A percentile compares a stretch with the other conserved stretches of the same genome.
These are phyloP conservation scores for Cyclotella choctawhatcheeana DNA, from an alignment of 108 stramenopile genomes.

Conservation along the genomic window DNA sequence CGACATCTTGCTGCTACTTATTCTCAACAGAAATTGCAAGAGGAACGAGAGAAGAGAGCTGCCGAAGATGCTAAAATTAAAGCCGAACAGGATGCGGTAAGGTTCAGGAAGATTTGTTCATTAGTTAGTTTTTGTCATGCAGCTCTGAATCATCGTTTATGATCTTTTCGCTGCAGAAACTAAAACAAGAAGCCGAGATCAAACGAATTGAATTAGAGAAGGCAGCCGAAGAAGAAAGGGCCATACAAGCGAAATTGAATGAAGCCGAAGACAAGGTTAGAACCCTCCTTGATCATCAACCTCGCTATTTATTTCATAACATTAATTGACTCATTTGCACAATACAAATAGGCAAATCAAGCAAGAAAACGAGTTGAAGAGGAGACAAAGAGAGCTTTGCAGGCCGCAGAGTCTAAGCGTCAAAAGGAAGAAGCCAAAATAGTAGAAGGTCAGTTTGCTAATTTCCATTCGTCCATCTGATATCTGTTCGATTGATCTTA, in stretches of 20 bases:
- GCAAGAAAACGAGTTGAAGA: conserved; percentile 15
- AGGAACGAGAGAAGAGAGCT: neutral
- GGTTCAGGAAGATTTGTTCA: too few relatives aligned
- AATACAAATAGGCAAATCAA: neutral
- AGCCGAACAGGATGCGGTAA: too few relatives aligned
- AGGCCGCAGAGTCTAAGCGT: neutral
- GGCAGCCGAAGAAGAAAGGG: conserved; percentile 7
- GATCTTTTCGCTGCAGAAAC: too few relatives aligned
- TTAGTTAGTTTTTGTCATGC: too few relatives aligned
- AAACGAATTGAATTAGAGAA: neutral
- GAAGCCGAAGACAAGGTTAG: conserved; percentile 13
- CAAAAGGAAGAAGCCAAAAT: conserved; percentile 12
- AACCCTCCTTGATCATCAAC: neutral
- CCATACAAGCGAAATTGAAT: neutral
- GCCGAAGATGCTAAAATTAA: neutral
- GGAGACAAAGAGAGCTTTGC: neutral
- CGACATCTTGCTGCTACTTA: too few relatives aligned
- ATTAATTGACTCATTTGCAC: neutral
- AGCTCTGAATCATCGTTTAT: too few relatives aligned
- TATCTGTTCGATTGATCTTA: too few relatives aligned
- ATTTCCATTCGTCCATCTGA: neutral
- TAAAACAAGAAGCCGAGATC: neutral
- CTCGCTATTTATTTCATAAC: neutral
- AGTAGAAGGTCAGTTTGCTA: neutral
- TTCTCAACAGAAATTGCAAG: neutral